A percentile compares a stretch with the other conserved stretches of the same genome.
phyloP scores from a whole-genome alignment of 306 rosid species.

The Malus sieversii region DNA sequence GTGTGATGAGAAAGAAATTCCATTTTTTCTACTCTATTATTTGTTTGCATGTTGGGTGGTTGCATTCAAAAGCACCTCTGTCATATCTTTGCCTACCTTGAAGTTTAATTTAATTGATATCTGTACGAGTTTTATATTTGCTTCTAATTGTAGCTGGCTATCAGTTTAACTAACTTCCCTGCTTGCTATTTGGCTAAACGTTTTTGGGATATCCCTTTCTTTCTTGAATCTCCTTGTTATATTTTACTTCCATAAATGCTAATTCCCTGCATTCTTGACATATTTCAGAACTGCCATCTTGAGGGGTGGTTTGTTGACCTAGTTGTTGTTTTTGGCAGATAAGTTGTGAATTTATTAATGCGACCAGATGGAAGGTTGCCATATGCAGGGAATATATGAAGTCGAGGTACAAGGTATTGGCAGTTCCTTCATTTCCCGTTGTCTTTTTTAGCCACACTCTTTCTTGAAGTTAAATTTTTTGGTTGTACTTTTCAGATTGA shows the following conservation, averaged over 20 bases:
- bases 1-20: too few species aligned
- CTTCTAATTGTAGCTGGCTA: background rate
- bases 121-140: background rate
- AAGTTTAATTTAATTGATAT: background rate
- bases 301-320: constrained; percentile 6
- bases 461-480: too few species aligned
- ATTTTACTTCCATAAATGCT: background rate
- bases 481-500: too few species aligned
- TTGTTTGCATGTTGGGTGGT: too few species aligned
- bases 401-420: too few species aligned
- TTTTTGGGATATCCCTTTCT: background rate
- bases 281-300: background rate
- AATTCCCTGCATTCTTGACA: background rate
- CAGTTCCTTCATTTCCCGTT: too few species aligned
- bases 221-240: background rate
- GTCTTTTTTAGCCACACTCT: too few species aligned
- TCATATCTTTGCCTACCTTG: background rate
- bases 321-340: background rate
- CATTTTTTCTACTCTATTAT: too few species aligned
- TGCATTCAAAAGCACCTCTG: too few species aligned
- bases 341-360: too few species aligned
- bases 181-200: background rate
- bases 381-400: too few species aligned
- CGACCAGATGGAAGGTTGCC: too few species aligned
- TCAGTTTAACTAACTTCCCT: background rate